Evolutionary conservation across 1,284 basidiomycete species (phyloP).

Genomic region (Abortiporus biennis): DNA sequence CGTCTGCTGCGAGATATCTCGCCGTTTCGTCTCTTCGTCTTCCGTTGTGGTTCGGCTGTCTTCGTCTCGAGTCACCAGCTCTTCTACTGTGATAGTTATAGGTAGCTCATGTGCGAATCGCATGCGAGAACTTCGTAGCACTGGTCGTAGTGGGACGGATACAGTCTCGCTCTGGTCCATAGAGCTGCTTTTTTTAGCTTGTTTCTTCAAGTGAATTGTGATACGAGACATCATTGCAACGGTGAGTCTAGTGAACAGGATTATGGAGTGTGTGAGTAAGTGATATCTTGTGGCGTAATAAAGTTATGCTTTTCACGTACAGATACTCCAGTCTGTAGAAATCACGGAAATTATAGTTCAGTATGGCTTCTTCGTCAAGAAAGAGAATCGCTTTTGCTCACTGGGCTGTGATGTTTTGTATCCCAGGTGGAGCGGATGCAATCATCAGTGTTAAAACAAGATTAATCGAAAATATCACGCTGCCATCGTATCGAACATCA

Average conservation of each 20-base stretch:
- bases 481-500: slow-evolving; percentile 14
- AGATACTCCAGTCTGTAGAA: slow-evolving; percentile 40
- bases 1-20: too few relatives aligned
- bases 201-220: slow-evolving; percentile 15
- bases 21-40: too few relatives aligned
- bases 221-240: slow-evolving; percentile 17
- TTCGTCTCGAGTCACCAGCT: slow-evolving; percentile 5
- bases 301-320: slow-evolving; percentile 25
- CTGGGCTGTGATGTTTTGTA: slow-evolving; percentile 51
- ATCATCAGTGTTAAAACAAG: slow-evolving; percentile 49
- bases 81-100: slow-evolving; percentile 6
- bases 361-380: too few relatives aligned
- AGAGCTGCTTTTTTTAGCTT: slow-evolving; percentile 3
- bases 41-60: too few relatives aligned
- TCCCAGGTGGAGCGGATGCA: slow-evolving; percentile 31
- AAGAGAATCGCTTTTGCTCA: too few relatives aligned
- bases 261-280: not conserved
- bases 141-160: not conserved
- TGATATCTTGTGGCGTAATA: not conserved
- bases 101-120: not conserved
- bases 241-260: slow-evolving; percentile 9
- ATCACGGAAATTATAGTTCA: too few relatives aligned
- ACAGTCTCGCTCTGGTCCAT: not conserved
- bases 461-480: slow-evolving; percentile 47
- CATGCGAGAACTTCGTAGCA: not conserved